Base-by-base conservation (phyloP, 176 grass and related monocot species). In the Triticum dicoccoides region DNA sequence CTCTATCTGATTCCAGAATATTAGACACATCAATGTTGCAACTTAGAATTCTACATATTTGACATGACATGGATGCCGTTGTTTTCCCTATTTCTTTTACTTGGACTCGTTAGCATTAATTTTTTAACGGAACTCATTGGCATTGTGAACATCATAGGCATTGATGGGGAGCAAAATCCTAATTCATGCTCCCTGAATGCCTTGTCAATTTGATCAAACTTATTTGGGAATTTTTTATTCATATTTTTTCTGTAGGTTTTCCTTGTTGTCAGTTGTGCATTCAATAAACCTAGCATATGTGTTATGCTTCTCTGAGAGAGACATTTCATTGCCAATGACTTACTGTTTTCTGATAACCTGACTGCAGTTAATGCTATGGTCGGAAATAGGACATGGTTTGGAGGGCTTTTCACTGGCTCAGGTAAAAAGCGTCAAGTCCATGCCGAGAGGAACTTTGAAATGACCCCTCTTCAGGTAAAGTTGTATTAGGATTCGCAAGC, bases 321-420 rank as follows among this genome's bases (percentile, higher is more conserved):
- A 84, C 30, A 3, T 30, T 82, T 83, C 11, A 34, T 66, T 67
- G 5, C 24, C 13, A 32, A 27, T 70, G 35, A 70, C 78, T 51
- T 64, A 24, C 66, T 51, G 1, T 27, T 78, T 34, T 62, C 56
- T 23, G 10, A 76, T 68, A 27, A 62, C 65, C 11, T 32, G 59
- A 76, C 80, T 73, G 71, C 82, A 98, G 96, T 85, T 76, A 82
- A 91, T 90, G 88, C 90, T 88, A 95, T 98, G 96, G 93, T 95
- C 94, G 96, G 93, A 86, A 86, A 86, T 87, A 86, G 85, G 84
- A 80, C 90, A 70, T 98, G 96, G 96, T 89, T 98, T 91, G 91
- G 84, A 87, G 93, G 96, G 49, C 73, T 98, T 82, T 98, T 95
- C 88, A 94, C 86, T 51, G 79, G 93, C 82, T 87, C 91, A 10